Percentiles rank a stretch among this genome's conserved stretches.
These are phyloP conservation scores for Coemansia sp. DNA, from an alignment of 192 early-diverging fungal species.

Conservation along the genomic window DNA sequence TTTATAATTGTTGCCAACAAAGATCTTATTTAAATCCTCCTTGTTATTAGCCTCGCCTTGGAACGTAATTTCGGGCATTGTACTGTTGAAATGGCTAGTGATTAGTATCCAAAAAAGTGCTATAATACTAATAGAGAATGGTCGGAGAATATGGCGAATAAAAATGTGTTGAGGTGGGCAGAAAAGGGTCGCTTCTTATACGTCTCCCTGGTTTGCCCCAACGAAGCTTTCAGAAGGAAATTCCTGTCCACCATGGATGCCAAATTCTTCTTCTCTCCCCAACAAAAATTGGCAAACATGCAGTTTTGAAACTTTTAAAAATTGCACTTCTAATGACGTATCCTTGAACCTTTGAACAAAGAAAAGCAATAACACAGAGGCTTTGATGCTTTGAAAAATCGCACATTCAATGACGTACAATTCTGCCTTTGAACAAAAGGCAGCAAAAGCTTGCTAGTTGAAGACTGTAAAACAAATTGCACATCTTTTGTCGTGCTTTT, in stretches of 20 bases:
- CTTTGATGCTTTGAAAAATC: background rate
- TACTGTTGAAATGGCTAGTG: background rate
- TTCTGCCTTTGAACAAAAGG: too few relatives aligned
- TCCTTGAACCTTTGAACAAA: too few relatives aligned
- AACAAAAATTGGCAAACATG: background rate
- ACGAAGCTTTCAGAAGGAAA: too few relatives aligned
- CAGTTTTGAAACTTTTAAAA: background rate
- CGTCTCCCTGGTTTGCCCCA: too few relatives aligned
- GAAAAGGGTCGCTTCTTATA: too few relatives aligned
- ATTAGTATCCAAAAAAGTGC: background rate
- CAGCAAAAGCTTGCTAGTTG: too few relatives aligned
- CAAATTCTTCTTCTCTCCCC: background rate
- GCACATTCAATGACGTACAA: background rate
- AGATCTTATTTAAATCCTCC: background rate
- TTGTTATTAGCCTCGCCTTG: background rate
- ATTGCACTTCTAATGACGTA: too few relatives aligned
- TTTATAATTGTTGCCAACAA: background rate
- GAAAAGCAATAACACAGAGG: too few relatives aligned
- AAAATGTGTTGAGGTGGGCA: background rate
- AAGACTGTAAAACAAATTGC: too few relatives aligned
- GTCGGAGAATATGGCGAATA: background rate
- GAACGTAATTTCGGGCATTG: background rate
- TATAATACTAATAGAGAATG: background rate
- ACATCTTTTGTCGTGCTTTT: too few relatives aligned
- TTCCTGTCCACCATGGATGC: too few relatives aligned